Evolutionary conservation across 2,329 filamentous ascomycete species (phyloP), one percentile per base, ranked within the genome.

Genomic region (Magnaporthiopsis poae): DNA sequence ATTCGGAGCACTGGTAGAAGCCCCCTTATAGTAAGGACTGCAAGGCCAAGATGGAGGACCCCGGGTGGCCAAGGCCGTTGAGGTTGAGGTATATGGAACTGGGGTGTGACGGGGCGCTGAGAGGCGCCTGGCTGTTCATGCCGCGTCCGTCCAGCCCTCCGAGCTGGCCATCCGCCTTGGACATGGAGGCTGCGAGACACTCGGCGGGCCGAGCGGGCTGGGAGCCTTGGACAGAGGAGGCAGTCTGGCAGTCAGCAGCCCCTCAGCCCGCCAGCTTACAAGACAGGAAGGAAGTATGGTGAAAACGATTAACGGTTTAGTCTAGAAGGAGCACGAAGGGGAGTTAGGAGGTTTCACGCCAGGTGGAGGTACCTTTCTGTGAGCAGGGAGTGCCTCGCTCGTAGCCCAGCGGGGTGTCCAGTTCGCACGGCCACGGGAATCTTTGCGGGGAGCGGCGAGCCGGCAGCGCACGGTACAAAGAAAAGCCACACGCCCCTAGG

Each of bases 121-220:
- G 68, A 65, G 64, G 64, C 60, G 60, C 66, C 66, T 65, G 63
- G 67, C 65, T 67, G 68, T 73, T 70, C 72, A 74, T 74, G 72
- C 68, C 68, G 68, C 67, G 65, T 66, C 52, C 39, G 39, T 33
- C 29, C 13, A 21, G 15, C 21, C 12, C 56, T 33, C 36, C 31
- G 63, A 39, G 63, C 21, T 59, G n/a, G 27, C 25, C 46, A 29
- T 29, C n/a, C 27, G 27, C 31, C 61, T 63, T 36, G 35, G 35
- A 27, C 27, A 63, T 25, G 18, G n/a, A 62, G 46, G n/a, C 46
- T 21, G 46, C 46, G 46, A 56, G 46, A 56, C 46, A 56, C 21
- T 9, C 46, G 39, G 15, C 39, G 39, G 39, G 39, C 35, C 11
- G 39, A 46, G 46, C 21, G 46, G 46, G 46, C 46, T 56, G 46